Base-by-base conservation (phyloP, 768 basidiomycete genomes). In the Phaffia tasmanica region DNA sequence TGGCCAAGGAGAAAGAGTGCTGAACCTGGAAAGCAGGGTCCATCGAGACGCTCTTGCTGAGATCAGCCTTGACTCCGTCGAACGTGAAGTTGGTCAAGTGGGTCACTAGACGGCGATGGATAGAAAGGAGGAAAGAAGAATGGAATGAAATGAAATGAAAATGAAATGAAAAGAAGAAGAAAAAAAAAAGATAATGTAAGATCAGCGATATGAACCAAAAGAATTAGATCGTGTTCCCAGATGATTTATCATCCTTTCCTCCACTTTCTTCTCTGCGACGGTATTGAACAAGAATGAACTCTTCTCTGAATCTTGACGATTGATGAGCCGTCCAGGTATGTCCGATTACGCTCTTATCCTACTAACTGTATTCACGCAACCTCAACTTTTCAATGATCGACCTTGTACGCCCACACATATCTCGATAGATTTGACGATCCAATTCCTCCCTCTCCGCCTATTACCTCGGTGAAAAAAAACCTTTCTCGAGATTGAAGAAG, bases 1-100 rank as follows among this genome's bases (percentile, higher is more conserved):
- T 90, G 23, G 90, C 95, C 65, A 97, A 80, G 67, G 85, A 81
- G 79, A 99, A 97, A 27, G 91, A 88, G 77, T 99, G 95, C 69
- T 92, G 93, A 72, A 97, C 87, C 80, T 98, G 94, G 83, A 98
- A 98, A 60, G 88, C 84, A n/a, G 95, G 95, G 76, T 84, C 89
- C 76, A 87, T 82, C 32, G 91, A 94, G 72, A 98, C 81, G 72
- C 83, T 86, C 79, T 98, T 99, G 57, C 89, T 87, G 72, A 98
- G 81, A 80, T 99, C 95, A 42, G 94, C 95, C 72, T 93, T 83
- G 30, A 88, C 95, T 71, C 95, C 95, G 80, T 99, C 95, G 76
- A 98, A 98, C 74, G 91, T 84, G 79, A 87, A 94, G 80, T 94
- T 95, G 55, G 86, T 87, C 59, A 97, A 78, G 73, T 90, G 90